These are phyloP conservation scores for Fomitopsis pinicola DNA, from an alignment of 1,284 basidiomycete genomes.

Conservation along the genomic window DNA sequence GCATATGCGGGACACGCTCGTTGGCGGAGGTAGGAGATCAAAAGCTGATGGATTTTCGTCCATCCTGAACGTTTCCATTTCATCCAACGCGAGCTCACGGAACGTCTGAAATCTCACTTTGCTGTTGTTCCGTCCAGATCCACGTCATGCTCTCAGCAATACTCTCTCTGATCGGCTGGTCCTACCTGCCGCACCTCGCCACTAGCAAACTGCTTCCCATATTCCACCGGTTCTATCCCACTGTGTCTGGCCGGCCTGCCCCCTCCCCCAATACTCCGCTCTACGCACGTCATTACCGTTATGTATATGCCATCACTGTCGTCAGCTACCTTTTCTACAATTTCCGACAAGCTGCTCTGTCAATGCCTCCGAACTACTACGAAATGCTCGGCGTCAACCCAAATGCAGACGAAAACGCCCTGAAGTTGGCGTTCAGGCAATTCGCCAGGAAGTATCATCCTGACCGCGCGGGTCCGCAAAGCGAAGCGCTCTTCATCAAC, in stretches of 20 bases:
- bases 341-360: constrained; percentile 49
- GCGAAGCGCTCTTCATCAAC: constrained; percentile 65
- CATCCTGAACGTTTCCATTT: constrained; percentile 22
- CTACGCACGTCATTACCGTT: constrained; percentile 54
- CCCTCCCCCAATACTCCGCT: constrained; percentile 39
- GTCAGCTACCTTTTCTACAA: constrained; percentile 69
- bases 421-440: constrained; percentile 70
- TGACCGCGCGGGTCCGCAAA: constrained; percentile 66
- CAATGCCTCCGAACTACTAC: constrained; percentile 70
- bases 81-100: not conserved
- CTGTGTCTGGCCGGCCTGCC: constrained; percentile 27
- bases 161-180: constrained; percentile 39
- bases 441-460: constrained; percentile 78
- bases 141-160: constrained; percentile 25
- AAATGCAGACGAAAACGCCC: constrained; percentile 56
- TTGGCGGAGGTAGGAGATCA: constrained; percentile 33
- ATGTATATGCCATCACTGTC: constrained; percentile 62
- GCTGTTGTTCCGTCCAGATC: constrained; percentile 2
- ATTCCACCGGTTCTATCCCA: constrained; percentile 34
- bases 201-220: constrained; percentile 34
- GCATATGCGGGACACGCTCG: constrained; percentile 8
- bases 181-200: constrained; percentile 39
- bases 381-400: constrained; percentile 63
- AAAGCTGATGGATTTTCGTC: constrained; percentile 19
- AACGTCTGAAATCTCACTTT: not conserved